phyloP scores from a whole-genome alignment of 257 asterid species.

The Lithospermum erythrorhizon region DNA sequence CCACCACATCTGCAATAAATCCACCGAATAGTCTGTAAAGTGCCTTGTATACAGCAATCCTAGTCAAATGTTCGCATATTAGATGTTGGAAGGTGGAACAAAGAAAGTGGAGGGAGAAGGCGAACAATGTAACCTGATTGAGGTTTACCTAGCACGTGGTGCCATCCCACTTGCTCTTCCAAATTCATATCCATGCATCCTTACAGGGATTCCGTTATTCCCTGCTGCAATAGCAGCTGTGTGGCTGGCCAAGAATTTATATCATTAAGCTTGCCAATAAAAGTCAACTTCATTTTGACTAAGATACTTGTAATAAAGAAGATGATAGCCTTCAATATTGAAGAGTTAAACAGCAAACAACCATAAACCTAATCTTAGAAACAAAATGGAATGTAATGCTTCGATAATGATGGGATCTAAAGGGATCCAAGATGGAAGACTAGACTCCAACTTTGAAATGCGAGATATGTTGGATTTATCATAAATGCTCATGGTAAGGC shows the following conservation, averaged over 20 bases:
- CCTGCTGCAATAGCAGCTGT: conserved; percentile 98
- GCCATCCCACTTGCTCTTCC: conserved; percentile 99
- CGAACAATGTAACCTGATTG: not conserved
- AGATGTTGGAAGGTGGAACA: conserved; percentile 7
- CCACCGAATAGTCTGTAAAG: conserved; percentile 94
- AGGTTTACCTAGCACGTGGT: conserved; percentile 87
- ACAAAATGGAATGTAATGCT: no score
- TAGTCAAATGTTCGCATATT: conserved; percentile 25
- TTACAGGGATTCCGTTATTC: conserved; percentile 88
- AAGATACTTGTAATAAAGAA: no score
- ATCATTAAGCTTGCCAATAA: no score
- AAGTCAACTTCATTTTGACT: no score
- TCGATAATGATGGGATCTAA: no score
- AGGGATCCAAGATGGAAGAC: no score
- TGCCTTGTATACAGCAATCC: conserved; percentile 98
- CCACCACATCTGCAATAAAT: conserved; percentile 91
- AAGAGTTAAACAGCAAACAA: no score
- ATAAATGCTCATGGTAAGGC: no score
- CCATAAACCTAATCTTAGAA: no score
- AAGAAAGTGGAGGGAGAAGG: conserved; percentile 4
- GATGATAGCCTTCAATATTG: no score
- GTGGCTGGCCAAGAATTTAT: conserved; percentile 31
- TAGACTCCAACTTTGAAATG: no score
- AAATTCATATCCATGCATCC: conserved; percentile 87
- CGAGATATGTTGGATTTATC: no score